Conservation (phyloP, 768 basidiomycete genomes). For the Paxillus rubicundulus region DNA sequence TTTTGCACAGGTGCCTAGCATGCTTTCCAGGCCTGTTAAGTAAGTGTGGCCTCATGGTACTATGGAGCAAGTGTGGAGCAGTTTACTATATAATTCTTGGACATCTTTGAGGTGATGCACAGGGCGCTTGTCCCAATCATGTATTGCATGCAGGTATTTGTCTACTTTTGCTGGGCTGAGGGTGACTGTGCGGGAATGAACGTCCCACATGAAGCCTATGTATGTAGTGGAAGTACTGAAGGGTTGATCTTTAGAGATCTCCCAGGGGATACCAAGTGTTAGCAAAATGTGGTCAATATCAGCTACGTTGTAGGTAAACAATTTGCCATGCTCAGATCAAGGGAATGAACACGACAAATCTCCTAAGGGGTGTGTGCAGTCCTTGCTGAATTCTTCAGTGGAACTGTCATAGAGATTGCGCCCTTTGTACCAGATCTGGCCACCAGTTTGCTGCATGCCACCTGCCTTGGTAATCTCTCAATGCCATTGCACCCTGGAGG, state of each 20-base stretch:
- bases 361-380: conserved; percentile 15
- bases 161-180: conserved; percentile 21
- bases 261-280: conserved; percentile 32
- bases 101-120: conserved; percentile 34
- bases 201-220: conserved; percentile 35
- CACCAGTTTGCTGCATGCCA: background rate
- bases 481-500: background rate
- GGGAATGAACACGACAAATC: too few species aligned
- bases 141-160: conserved; percentile 31
- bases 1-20: conserved; percentile 28
- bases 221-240: conserved; percentile 25
- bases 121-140: conserved; percentile 18
- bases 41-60: too few species aligned
- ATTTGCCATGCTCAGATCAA: too few species aligned
- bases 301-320: too few species aligned
- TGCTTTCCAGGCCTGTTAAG: conserved; percentile 36
- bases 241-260: too few species aligned
- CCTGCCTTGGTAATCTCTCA: background rate
- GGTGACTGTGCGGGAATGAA: conserved; percentile 19
- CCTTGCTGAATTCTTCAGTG: conserved; percentile 34
- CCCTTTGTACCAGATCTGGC: conserved; percentile 30
- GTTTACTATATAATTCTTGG: conserved; percentile 38
- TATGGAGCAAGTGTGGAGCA: conserved; percentile 35
- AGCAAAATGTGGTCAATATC: conserved; percentile 39
- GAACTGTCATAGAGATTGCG: conserved; percentile 8